A percentile compares a stretch with the other conserved stretches of the same genome.
These are phyloP conservation scores for Vaccinium darrowii DNA, from an alignment of 148 eudicot genomes.

Conservation along the genomic window DNA sequence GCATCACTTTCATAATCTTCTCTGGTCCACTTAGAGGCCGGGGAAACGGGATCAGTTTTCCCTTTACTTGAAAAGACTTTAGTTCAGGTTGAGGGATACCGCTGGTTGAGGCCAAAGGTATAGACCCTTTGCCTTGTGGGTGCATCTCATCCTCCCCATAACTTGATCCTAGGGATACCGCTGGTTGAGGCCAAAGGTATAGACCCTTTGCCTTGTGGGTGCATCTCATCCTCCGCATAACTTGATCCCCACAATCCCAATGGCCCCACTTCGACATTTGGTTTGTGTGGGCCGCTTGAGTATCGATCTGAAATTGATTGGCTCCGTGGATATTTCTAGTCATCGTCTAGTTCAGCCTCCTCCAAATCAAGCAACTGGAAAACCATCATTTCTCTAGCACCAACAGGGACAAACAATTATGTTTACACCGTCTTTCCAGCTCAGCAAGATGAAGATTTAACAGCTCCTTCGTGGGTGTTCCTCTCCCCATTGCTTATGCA, in stretches of 20 bases:
- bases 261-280: conserved; percentile 41
- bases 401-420: conserved; percentile 93
- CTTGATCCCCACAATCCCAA: conserved; percentile 41
- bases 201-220: conserved; percentile 33
- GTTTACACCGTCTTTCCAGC: conserved; percentile 95
- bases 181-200: conserved; percentile 38
- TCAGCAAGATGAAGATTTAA: conserved; percentile 79
- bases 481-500: conserved; percentile 89
- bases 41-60: conserved; percentile 54
- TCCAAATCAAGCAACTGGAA: conserved; percentile 85
- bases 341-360: conserved; percentile 87
- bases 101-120: no score
- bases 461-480: conserved; percentile 86
- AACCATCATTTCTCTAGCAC: conserved; percentile 95
- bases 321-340: conserved; percentile 54
- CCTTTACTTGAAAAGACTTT: conserved; percentile 48
- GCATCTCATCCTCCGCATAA: conserved; percentile 42
- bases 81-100: conserved; percentile 54
- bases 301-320: conserved; percentile 48
- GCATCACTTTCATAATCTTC: conserved; percentile 80
- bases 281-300: conserved; percentile 44
- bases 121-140: no score
- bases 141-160: no score
- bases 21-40: conserved; percentile 95
- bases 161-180: neutral